Conservation (phyloP, 345 rosid species). For the Melaleuca alternifolia region DNA sequence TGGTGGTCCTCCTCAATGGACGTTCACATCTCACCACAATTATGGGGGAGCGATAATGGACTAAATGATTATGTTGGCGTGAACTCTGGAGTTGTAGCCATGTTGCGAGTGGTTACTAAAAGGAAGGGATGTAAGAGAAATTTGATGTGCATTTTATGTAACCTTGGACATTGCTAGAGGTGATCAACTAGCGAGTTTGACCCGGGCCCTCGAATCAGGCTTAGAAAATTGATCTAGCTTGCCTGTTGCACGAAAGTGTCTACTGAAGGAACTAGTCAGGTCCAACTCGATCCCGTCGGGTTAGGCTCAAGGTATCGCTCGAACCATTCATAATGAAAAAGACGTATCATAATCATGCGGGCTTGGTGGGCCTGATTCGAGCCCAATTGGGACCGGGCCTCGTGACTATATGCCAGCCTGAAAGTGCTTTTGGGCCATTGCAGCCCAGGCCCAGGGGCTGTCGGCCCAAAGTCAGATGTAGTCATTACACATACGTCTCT, state of each 20-base stretch:
- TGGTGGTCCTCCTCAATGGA: too few relatives aligned
- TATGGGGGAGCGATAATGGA: too few relatives aligned
- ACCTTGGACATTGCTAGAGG: neutral
- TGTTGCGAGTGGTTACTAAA: neutral
- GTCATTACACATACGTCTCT: neutral
- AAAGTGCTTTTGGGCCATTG: neutral
- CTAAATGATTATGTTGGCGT: too few relatives aligned
- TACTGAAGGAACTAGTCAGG: neutral
- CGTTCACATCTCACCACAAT: too few relatives aligned
- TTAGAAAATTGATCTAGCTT: neutral
- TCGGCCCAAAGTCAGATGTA: neutral
- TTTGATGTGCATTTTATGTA: neutral
- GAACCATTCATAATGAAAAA: accelerated
- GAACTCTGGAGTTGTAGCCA: neutral
- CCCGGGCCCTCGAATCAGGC: accelerated
- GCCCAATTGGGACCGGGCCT: neutral
- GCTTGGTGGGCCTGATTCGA: neutral
- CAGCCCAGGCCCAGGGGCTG: neutral
- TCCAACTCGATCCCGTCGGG: neutral
- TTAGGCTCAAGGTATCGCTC: neutral
- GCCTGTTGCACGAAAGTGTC: neutral
- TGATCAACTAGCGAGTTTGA: accelerated
- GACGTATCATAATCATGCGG: neutral
- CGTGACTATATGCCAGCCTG: neutral
- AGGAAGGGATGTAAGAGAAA: neutral